A percentile compares a stretch with the other conserved stretches of the same genome.
Evolutionary conservation across 306 rosid genomes (phyloP).

Genomic region (Benincasa hispida): DNA sequence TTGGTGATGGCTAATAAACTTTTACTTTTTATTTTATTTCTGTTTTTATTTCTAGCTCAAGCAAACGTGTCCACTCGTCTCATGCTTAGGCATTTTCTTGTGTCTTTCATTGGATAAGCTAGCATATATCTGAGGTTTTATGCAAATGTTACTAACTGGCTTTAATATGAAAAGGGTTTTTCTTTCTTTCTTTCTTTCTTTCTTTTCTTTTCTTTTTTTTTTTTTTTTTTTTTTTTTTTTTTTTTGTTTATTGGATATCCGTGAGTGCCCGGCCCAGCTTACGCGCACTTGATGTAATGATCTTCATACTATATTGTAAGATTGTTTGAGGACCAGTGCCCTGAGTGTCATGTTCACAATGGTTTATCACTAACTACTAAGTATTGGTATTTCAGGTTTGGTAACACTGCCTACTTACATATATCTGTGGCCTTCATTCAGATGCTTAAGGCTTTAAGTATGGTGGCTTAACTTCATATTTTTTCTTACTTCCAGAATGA

Average conservation of each 20-base stretch:
- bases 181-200: no score
- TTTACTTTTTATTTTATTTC: no score
- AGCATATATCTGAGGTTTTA: neutral
- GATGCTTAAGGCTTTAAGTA: constrained; percentile 97
- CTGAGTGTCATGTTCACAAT: neutral
- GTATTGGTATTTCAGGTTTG: constrained; percentile 52
- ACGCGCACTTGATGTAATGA: no score
- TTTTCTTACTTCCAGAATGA: neutral
- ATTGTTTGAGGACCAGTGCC: neutral
- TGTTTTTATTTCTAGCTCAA: neutral
- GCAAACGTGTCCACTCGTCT: neutral
- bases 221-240: no score
- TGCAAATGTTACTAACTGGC: neutral
- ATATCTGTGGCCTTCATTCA: constrained; percentile 99
- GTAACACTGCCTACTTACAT: constrained; percentile 91
- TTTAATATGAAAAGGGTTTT: no score
- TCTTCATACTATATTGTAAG: neutral
- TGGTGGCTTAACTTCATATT: neutral
- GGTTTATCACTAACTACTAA: neutral
- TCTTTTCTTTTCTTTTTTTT: no score
- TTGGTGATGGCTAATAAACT: neutral
- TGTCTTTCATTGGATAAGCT: neutral
- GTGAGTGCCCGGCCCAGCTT: no score
- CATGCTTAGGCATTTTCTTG: neutral
- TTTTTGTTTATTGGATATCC: no score